These are phyloP conservation scores for Beauveria asiatica DNA, from an alignment of 2,329 filamentous ascomycete species.

Conservation along the genomic window DNA sequence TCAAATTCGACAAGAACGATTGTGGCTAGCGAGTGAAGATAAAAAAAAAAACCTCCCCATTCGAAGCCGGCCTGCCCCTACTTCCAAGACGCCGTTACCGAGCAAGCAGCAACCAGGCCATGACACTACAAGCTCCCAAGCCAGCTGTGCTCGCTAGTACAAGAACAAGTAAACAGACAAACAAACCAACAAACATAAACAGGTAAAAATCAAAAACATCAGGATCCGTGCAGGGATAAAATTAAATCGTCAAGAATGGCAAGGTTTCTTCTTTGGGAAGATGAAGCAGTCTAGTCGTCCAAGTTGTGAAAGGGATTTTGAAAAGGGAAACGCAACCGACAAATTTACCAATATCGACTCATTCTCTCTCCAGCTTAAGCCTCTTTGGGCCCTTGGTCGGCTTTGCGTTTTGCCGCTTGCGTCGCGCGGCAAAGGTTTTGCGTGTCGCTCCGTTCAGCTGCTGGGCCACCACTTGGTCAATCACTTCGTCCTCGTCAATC, in stretches of 20 bases:
- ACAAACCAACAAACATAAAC: background rate
- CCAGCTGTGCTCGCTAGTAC: background rate
- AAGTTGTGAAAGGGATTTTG: background rate
- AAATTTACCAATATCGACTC: background rate
- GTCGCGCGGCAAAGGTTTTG: constrained; percentile 13
- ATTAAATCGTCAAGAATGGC: constrained; percentile 13
- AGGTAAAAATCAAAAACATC: background rate
- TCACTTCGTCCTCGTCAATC: constrained; percentile 24
- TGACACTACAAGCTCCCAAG: background rate
- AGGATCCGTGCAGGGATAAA: background rate
- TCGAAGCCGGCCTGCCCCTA: background rate
- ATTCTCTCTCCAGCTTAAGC: background rate
- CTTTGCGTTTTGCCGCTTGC: constrained; percentile 6
- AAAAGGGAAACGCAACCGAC: constrained; percentile 10
- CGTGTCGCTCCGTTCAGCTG: constrained; percentile 18
- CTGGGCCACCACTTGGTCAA: constrained; percentile 23
- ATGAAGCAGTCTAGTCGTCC: constrained; percentile 24
- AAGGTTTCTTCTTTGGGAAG: constrained; percentile 26
- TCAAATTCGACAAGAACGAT: background rate
- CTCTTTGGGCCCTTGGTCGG: background rate
- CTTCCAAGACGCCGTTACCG: background rate
- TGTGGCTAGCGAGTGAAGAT: background rate
- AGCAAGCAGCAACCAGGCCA: background rate
- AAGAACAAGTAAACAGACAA: background rate
- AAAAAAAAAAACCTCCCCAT: background rate